Percentiles rank a stretch among this genome's conserved stretches.
These are phyloP conservation scores for Clavariopsis aquatica DNA, from an alignment of 495 filamentous ascomycete species.

Conservation along the genomic window DNA sequence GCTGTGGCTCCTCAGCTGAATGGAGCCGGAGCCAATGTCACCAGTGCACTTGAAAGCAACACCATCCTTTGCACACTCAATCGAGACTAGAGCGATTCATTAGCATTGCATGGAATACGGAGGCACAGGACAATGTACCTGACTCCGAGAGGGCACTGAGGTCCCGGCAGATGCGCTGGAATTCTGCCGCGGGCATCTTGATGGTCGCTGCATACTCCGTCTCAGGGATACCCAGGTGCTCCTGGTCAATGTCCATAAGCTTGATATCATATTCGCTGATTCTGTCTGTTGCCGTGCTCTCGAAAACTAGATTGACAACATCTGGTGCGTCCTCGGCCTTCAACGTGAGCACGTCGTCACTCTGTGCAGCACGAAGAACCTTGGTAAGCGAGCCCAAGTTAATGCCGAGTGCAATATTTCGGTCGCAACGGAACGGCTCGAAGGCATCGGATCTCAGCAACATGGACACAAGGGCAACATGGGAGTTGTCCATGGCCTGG, in stretches of 20 bases:
- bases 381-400: slow-evolving; percentile 96
- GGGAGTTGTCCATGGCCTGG: slow-evolving; percentile 99
- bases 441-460: slow-evolving; percentile 94
- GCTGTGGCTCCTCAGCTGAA: slow-evolving; percentile 85
- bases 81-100: slow-evolving; percentile 65
- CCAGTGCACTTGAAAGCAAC: slow-evolving; percentile 93
- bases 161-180: slow-evolving; percentile 92
- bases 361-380: slow-evolving; percentile 90
- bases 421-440: slow-evolving; percentile 96
- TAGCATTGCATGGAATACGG: background rate
- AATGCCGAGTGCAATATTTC: slow-evolving; percentile 97
- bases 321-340: slow-evolving; percentile 98
- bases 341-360: slow-evolving; percentile 91
- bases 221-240: slow-evolving; percentile 97
- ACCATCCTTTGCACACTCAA: slow-evolving; percentile 96
- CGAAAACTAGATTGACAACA: slow-evolving; percentile 91
- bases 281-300: slow-evolving; percentile 84
- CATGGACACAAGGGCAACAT: slow-evolving; percentile 99
- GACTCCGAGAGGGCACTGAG: slow-evolving; percentile 90
- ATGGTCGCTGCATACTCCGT: slow-evolving; percentile 95
- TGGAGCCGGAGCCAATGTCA: slow-evolving; percentile 92
- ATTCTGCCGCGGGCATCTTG: slow-evolving; percentile 84
- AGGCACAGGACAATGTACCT: slow-evolving; percentile 55
- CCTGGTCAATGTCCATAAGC: slow-evolving; percentile 99
- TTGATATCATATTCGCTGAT: slow-evolving; percentile 99